A percentile compares a stretch with the other conserved stretches of the same genome.
Evolutionary conservation across 2,329 filamentous ascomycete species (phyloP).

Genomic region (Botrytis squamosa): DNA sequence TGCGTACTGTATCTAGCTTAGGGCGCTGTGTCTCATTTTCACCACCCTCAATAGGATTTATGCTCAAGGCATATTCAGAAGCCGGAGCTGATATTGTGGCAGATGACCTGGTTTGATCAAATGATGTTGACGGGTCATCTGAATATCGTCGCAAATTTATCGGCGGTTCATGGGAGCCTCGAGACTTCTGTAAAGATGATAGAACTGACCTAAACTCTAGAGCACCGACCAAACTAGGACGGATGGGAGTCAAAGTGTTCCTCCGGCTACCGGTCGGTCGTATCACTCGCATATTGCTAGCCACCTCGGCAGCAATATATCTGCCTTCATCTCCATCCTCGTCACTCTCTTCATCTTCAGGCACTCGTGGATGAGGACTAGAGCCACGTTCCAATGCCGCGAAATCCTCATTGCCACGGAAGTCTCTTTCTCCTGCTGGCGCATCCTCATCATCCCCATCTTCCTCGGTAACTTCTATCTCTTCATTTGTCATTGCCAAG

Average conservation of each 20-base stretch:
- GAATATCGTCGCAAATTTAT: slow-evolving; percentile 70
- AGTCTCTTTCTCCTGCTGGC: slow-evolving; percentile 38
- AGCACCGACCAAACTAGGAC: slow-evolving; percentile 88
- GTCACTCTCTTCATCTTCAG: slow-evolving; percentile 43
- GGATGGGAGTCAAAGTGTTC: slow-evolving; percentile 79
- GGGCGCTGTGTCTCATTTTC: slow-evolving; percentile 21
- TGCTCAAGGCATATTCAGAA: slow-evolving; percentile 39
- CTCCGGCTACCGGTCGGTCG: slow-evolving; percentile 64
- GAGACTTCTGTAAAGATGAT: slow-evolving; percentile 78
- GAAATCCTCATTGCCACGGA: slow-evolving; percentile 36
- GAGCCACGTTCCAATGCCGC: slow-evolving; percentile 35
- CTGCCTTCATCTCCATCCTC: slow-evolving; percentile 57
- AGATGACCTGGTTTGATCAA: slow-evolving; percentile 42
- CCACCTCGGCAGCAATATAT: slow-evolving; percentile 76
- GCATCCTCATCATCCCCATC: slow-evolving; percentile 59
- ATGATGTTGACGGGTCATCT: slow-evolving; percentile 47
- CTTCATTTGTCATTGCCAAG: slow-evolving; percentile 54
- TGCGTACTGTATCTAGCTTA: slow-evolving; percentile 27
- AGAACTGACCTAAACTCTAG: slow-evolving; percentile 91
- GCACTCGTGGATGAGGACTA: slow-evolving; percentile 46
- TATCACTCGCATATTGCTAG: slow-evolving; percentile 87
- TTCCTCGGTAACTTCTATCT: slow-evolving; percentile 62
- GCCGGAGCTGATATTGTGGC: slow-evolving; percentile 45
- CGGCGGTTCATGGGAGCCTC: slow-evolving; percentile 69
- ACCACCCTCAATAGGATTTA: slow-evolving; percentile 42